Percentiles rank a stretch among this genome's conserved stretches.
phyloP scores from a whole-genome alignment of 2,329 filamentous ascomycete species.

The Tolypocladium ophioglossoides region DNA sequence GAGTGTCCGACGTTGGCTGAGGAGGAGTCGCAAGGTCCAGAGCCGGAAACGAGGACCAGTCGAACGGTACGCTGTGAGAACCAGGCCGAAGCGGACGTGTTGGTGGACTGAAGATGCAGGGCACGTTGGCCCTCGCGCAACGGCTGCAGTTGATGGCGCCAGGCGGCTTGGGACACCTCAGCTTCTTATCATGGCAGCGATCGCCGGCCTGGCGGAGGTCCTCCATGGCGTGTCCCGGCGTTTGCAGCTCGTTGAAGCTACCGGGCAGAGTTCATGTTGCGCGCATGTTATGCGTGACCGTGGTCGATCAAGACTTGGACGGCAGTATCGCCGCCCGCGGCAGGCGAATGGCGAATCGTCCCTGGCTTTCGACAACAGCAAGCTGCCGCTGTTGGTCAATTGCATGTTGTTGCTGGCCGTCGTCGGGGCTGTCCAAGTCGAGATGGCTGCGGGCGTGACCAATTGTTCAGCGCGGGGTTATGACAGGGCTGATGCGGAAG shows the following conservation, averaged over 20 bases:
- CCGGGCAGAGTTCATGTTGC: neutral
- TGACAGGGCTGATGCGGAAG: neutral
- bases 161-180: conserved; percentile 30
- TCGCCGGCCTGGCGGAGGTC: conserved; percentile 25
- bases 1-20: neutral
- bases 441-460: neutral
- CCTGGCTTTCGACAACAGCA: neutral
- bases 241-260: neutral
- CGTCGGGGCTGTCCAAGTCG: neutral
- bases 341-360: neutral
- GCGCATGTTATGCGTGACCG: neutral
- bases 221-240: neutral
- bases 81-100: conserved; percentile 9
- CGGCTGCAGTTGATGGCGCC: conserved; percentile 26
- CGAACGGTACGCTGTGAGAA: conserved; percentile 4
- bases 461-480: neutral
- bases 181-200: conserved; percentile 36
- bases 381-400: neutral
- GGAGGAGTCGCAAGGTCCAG: conserved; percentile 2
- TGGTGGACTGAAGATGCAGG: conserved; percentile 32
- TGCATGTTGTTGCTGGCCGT: too few relatives aligned
- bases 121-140: conserved; percentile 27
- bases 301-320: too few relatives aligned
- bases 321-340: neutral
- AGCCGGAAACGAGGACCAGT: conserved; percentile 10